Evolutionary conservation across 306 rosid genomes (phyloP).

Genomic region (Mucuna pruriens): DNA sequence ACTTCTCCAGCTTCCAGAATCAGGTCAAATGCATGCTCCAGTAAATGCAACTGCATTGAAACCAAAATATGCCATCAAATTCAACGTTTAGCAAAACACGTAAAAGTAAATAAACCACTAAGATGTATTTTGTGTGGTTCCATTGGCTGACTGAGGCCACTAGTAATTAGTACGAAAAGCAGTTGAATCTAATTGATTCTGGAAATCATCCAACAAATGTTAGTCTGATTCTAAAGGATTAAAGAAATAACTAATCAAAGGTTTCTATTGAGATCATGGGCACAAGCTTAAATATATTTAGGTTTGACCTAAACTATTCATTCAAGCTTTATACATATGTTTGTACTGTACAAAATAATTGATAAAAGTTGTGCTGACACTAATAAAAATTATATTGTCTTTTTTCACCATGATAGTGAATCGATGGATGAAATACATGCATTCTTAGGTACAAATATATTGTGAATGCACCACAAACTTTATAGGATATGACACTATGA

Average conservation of each 20-base stretch:
- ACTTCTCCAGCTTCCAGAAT: slow-evolving; percentile 82
- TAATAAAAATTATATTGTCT: background rate
- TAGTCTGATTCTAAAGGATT: slow-evolving; percentile 11
- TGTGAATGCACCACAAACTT: slow-evolving; percentile 17
- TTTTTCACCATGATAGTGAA: background rate
- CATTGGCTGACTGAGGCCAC: slow-evolving; percentile 14
- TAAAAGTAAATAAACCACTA: background rate
- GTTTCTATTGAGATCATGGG: slow-evolving; percentile 1
- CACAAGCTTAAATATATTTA: slow-evolving; percentile 23
- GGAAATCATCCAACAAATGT: slow-evolving; percentile 16
- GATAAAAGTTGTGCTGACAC: background rate
- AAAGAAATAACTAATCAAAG: slow-evolving; percentile 6
- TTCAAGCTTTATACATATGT: background rate
- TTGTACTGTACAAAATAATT: slow-evolving; percentile 22
- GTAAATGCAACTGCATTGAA: slow-evolving; percentile 72
- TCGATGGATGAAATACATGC: background rate
- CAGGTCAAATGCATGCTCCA: slow-evolving; percentile 87
- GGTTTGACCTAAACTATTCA: background rate
- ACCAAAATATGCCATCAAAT: slow-evolving; percentile 39
- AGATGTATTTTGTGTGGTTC: background rate
- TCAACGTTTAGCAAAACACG: slow-evolving; percentile 25
- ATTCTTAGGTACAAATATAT: background rate
- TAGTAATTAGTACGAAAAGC: background rate
- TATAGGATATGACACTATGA: slow-evolving; percentile 25
- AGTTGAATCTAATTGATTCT: slow-evolving; percentile 9